Percentiles rank a stretch among this genome's conserved stretches.
Evolutionary conservation across 1,284 basidiomycete genomes (phyloP).

Genomic region (Sphaerobolus stellatus): DNA sequence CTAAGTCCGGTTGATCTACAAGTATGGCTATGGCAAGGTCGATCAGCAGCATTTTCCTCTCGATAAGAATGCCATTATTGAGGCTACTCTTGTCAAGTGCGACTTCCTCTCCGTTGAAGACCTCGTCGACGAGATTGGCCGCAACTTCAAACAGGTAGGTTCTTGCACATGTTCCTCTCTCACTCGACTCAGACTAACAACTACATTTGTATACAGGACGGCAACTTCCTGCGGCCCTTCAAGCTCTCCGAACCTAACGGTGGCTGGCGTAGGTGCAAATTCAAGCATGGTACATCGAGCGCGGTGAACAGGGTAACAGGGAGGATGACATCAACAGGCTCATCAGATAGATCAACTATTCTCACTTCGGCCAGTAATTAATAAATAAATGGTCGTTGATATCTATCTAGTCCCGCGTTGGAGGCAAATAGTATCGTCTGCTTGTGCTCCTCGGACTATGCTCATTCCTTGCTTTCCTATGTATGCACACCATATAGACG

Average conservation of each 20-base stretch:
- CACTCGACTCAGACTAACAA: conserved; percentile 6
- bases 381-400: no score
- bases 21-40: conserved; percentile 99
- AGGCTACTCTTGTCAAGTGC: conserved; percentile 88
- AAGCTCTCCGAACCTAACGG: conserved; percentile 99
- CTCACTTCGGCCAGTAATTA: no score
- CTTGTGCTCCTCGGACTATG: no score
- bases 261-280: conserved; percentile 96
- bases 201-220: conserved; percentile 51
- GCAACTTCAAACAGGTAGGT: conserved; percentile 94
- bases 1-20: conserved; percentile 97
- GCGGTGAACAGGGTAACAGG: conserved; percentile 96
- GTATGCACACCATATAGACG: no score
- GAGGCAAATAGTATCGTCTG: no score
- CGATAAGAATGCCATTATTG: conserved; percentile 92
- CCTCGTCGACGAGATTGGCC: conserved; percentile 98
- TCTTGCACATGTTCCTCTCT: background rate
- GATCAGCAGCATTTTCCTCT: conserved; percentile 97
- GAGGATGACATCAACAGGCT: conserved; percentile 97
- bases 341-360: conserved; percentile 96
- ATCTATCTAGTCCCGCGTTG: no score
- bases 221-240: conserved; percentile 99
- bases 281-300: conserved; percentile 93
- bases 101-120: conserved; percentile 98
- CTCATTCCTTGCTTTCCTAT: no score